Conservation (phyloP, 2,329 filamentous ascomycete species). For the Nannizzia gypsea region DNA sequence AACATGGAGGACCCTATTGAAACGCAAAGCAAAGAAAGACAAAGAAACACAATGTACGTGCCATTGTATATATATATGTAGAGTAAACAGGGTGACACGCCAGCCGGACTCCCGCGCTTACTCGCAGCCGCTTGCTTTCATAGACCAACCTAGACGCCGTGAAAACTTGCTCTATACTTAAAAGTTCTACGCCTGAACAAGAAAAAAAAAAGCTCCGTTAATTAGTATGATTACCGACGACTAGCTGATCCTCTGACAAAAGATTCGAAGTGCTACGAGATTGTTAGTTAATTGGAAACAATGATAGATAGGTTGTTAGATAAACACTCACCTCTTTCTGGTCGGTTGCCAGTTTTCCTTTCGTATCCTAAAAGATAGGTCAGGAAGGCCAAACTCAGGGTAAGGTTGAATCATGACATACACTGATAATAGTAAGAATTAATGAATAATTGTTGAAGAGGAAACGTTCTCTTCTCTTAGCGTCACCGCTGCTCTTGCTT, state of each 20-base stretch:
- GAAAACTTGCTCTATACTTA: neutral
- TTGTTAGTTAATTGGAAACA: constrained; percentile 11
- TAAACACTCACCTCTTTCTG: constrained; percentile 44
- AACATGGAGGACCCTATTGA: neutral
- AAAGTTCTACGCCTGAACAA: neutral
- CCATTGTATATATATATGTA: neutral
- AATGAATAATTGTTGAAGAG: constrained; percentile 93
- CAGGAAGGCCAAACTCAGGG: neutral
- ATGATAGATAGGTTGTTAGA: neutral
- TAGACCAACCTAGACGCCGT: neutral
- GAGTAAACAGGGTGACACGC: neutral
- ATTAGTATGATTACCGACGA: neutral
- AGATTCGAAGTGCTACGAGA: constrained; percentile 29
- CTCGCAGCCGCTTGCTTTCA: neutral
- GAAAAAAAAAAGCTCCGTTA: neutral
- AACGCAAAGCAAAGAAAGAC: neutral
- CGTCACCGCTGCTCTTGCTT: constrained; percentile 63
- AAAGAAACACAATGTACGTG: neutral
- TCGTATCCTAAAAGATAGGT: constrained; percentile 28
- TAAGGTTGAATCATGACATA: constrained; percentile 21
- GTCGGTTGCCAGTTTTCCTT: constrained; percentile 47
- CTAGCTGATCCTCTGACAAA: constrained; percentile 16
- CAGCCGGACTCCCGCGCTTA: neutral
- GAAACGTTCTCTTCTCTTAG: constrained; percentile 73
- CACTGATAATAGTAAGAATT: constrained; percentile 81